phyloP scores from a whole-genome alignment of 2,329 filamentous ascomycete species.

The Hymenoscyphus albidus region DNA sequence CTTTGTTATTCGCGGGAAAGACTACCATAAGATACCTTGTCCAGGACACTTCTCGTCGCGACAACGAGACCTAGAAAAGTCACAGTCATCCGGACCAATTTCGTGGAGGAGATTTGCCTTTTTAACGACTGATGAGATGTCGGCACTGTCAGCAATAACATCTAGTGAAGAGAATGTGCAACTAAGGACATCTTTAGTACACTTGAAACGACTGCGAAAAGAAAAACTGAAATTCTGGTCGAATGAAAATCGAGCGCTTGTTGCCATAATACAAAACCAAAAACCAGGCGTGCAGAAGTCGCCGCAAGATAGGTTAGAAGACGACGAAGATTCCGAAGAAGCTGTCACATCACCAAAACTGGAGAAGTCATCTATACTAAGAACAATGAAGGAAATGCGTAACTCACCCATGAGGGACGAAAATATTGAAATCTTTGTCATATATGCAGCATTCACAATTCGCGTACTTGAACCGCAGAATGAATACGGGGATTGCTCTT shows the following conservation, averaged over 20 bases:
- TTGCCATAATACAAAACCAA: conserved; percentile 8
- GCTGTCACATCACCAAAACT: not conserved
- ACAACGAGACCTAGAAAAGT: conserved; percentile 2
- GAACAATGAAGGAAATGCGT: not conserved
- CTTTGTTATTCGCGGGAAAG: conserved; percentile 4
- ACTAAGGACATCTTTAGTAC: not conserved
- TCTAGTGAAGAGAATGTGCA: conserved; percentile 3
- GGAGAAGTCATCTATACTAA: not conserved
- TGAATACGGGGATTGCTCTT: not conserved
- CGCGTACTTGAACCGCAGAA: conserved; percentile 7
- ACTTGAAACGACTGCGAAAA: conserved; percentile 10
- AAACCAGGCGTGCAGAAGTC: not conserved
- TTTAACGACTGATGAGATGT: conserved; percentile 5
- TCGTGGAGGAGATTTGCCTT: conserved; percentile 12
- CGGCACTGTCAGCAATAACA: conserved; percentile 1
- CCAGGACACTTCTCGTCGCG: conserved; percentile 2
- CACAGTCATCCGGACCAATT: conserved; percentile 2
- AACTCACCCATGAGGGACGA: not conserved
- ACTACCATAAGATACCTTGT: conserved; percentile 7
- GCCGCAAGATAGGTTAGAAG: not conserved
- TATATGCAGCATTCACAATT: conserved; percentile 10
- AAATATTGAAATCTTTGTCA: conserved; percentile 1
- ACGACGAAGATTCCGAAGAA: not conserved
- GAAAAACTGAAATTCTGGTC: conserved; percentile 9
- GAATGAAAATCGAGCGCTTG: not conserved